Conservation (phyloP, 768 basidiomycete species). For the Kwoniella shandongensis region DNA sequence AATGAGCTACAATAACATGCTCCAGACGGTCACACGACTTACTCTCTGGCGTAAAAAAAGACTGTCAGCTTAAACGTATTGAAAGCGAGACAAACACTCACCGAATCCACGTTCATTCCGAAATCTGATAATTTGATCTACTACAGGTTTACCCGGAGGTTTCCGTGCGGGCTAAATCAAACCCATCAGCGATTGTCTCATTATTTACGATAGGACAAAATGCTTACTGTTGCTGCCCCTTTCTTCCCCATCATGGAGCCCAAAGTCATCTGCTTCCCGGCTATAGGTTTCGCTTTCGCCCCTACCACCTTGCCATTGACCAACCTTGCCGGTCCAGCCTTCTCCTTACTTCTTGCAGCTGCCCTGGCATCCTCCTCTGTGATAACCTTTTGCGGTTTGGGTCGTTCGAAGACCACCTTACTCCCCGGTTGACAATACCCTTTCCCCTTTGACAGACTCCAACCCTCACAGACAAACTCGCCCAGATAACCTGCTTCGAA, state of each 20-base stretch:
- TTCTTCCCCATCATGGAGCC: slow-evolving; percentile 49
- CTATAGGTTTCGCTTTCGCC: slow-evolving; percentile 34
- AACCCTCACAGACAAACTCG: slow-evolving; percentile 50
- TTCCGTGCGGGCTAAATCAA: slow-evolving; percentile 21
- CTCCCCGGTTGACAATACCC: slow-evolving; percentile 48
- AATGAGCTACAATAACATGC: not conserved
- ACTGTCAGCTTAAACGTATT: not conserved
- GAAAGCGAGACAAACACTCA: slow-evolving; percentile 1
- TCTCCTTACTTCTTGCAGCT: slow-evolving; percentile 29
- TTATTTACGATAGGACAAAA: too few species aligned
- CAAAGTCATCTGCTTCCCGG: slow-evolving; percentile 49
- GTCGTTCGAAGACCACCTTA: slow-evolving; percentile 46
- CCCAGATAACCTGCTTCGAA: slow-evolving; percentile 47
- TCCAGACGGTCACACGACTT: not conserved
- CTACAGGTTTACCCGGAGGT: slow-evolving; percentile 32
- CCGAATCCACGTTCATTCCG: slow-evolving; percentile 47
- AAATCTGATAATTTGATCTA: slow-evolving; percentile 50
- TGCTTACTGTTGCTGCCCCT: slow-evolving; percentile 17
- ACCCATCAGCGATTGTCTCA: not conserved
- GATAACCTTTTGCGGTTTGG: slow-evolving; percentile 29
- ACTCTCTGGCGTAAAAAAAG: slow-evolving; percentile 15
- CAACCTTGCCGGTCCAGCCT: slow-evolving; percentile 38
- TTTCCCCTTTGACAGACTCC: slow-evolving; percentile 51
- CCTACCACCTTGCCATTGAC: slow-evolving; percentile 50
- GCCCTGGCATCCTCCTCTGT: slow-evolving; percentile 27